Percentiles rank a stretch among this genome's conserved stretches.
Conservation (phyloP, 768 basidiomycete species). For the Rhodotorula taiwanensis region DNA sequence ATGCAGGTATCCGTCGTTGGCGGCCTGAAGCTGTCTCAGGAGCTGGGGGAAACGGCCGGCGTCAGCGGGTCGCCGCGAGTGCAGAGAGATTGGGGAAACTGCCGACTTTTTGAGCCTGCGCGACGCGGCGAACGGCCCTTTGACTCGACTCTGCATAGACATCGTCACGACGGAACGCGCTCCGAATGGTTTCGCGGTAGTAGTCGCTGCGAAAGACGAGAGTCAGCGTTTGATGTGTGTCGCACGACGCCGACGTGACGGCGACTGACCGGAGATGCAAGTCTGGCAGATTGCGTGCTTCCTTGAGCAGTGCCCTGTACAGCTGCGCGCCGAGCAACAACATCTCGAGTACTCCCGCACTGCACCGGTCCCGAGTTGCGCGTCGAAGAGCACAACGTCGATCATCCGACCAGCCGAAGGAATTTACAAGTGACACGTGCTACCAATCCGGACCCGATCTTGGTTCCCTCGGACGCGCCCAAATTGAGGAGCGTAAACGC, state of each 20-base stretch:
- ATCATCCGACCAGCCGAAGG: too few species aligned
- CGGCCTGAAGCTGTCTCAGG: conserved; percentile 25
- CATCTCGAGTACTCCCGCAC: not conserved
- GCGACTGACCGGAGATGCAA: not conserved
- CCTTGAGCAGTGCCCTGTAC: conserved; percentile 19
- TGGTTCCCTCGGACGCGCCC: too few species aligned
- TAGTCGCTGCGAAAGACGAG: conserved; percentile 1
- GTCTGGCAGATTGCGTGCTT: conserved; percentile 14
- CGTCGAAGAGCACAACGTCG: too few species aligned
- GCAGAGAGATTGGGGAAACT: not conserved
- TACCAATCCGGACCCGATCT: too few species aligned
- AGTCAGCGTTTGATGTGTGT: too few species aligned
- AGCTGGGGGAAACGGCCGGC: conserved; percentile 5
- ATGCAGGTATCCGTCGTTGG: conserved; percentile 33
- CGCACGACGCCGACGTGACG: not conserved
- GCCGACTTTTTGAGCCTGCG: conserved; percentile 10
- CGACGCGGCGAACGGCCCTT: not conserved
- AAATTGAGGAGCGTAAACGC: too few species aligned
- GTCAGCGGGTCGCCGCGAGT: not conserved
- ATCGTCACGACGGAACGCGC: not conserved
- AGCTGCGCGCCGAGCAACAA: conserved; percentile 22
- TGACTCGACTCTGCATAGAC: not conserved
- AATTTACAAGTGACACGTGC: too few species aligned
- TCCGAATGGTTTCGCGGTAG: not conserved
- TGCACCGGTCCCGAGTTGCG: too few species aligned